A percentile compares a stretch with the other conserved stretches of the same genome.
These are phyloP conservation scores for Phialophora verrucosa DNA, from an alignment of 2,329 filamentous ascomycete genomes.

Conservation along the genomic window DNA sequence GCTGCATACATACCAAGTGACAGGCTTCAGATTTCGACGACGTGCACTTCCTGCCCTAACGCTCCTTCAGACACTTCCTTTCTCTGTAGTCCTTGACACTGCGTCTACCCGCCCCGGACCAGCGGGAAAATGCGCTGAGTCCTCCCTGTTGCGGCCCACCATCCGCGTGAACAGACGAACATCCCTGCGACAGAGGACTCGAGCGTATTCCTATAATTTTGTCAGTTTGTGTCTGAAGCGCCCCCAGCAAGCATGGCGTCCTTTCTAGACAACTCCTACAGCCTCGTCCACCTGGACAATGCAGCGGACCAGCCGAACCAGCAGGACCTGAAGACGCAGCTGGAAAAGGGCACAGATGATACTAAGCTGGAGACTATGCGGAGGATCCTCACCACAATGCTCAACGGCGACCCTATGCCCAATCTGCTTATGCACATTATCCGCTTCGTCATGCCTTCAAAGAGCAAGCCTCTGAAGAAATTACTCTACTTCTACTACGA, in stretches of 20 bases:
- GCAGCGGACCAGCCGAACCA: constrained; percentile 86
- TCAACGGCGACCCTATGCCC: constrained; percentile 96
- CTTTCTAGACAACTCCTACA: constrained; percentile 94
- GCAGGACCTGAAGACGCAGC: constrained; percentile 88
- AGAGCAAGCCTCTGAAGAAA: constrained; percentile 96
- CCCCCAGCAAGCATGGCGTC: constrained; percentile 74
- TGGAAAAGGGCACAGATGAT: constrained; percentile 93
- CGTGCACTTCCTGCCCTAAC: background rate
- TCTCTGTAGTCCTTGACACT: background rate
- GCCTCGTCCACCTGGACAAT: constrained; percentile 97
- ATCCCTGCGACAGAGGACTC: constrained; percentile 2
- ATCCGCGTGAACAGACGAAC: constrained; percentile 3
- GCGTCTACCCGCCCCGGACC: background rate
- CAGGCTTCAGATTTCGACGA: constrained; percentile 10
- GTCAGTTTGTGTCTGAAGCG: background rate
- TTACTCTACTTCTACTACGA: constrained; percentile 99
- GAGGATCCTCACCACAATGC: constrained; percentile 88
- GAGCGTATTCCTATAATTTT: background rate
- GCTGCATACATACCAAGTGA: constrained; percentile 10
- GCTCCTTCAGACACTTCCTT: constrained; percentile 9
- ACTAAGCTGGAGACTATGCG: constrained; percentile 95
- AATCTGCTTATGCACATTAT: constrained; percentile 99
- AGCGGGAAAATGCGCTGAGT: constrained; percentile 8
- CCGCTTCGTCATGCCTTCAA: constrained; percentile 98
- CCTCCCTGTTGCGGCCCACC: background rate